Conservation (phyloP, 345 rosid species). For the Pseudoturritis turrita region DNA sequence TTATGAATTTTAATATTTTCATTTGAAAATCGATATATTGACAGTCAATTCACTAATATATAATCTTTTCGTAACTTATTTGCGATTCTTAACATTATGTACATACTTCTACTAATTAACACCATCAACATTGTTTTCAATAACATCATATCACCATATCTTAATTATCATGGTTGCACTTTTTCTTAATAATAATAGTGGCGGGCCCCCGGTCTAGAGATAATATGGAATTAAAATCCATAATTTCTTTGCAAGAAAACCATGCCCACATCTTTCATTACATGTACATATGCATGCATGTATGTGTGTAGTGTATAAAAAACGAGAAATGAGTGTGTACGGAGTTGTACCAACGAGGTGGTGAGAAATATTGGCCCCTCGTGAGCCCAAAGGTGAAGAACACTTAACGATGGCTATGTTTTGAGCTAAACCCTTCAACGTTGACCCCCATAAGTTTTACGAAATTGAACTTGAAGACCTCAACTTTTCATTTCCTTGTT, state of each 20-base stretch:
- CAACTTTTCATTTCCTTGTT: not conserved
- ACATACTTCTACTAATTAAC: not conserved
- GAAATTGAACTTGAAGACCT: constrained; percentile 13
- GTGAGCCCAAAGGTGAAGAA: constrained; percentile 22
- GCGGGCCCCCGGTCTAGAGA: not conserved
- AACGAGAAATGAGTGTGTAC: constrained; percentile 14
- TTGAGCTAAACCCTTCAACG: not conserved
- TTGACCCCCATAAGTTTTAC: constrained; percentile 16
- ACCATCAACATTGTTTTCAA: not conserved
- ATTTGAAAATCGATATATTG: not conserved
- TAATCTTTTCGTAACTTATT: not conserved
- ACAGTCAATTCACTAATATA: not conserved
- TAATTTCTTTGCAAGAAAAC: not conserved
- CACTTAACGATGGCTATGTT: not conserved
- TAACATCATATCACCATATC: not conserved
- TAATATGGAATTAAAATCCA: not conserved
- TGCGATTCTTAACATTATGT: not conserved
- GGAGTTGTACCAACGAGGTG: constrained; percentile 24
- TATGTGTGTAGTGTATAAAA: constrained; percentile 5
- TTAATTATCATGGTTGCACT: not conserved
- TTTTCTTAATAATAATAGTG: not conserved
- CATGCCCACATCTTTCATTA: not conserved
- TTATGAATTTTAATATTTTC: not conserved
- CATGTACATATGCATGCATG: not conserved
- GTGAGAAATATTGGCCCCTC: constrained; percentile 23